phyloP scores from a whole-genome alignment of 2,329 filamentous ascomycete genomes.

The Coccinonectria pachysandricola region DNA sequence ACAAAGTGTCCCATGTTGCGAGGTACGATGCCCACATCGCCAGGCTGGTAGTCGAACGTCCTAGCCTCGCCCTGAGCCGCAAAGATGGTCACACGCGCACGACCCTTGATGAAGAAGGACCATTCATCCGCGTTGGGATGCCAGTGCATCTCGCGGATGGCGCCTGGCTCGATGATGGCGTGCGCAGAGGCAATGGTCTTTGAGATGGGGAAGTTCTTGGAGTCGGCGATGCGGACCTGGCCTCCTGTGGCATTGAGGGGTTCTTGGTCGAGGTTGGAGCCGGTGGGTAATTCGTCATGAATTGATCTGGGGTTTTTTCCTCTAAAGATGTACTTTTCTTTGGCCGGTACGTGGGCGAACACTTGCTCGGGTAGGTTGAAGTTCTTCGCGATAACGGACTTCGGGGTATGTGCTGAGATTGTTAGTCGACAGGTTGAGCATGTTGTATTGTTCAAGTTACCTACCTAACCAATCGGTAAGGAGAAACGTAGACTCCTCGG shows the following conservation, averaged over 20 bases:
- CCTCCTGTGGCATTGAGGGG: constrained; percentile 57
- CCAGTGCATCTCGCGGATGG: constrained; percentile 74
- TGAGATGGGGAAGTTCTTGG: constrained; percentile 64
- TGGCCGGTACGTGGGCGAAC: constrained; percentile 55
- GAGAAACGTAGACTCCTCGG: constrained; percentile 58
- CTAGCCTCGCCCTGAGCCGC: constrained; percentile 56
- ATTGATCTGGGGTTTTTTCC: constrained; percentile 55
- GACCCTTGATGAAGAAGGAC: constrained; percentile 67
- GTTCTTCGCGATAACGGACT: constrained; percentile 63
- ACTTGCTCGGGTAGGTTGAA: constrained; percentile 63
- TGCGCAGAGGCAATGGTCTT: constrained; percentile 64
- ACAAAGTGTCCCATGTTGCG: constrained; percentile 73
- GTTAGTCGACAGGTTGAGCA: constrained; percentile 9
- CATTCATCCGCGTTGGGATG: constrained; percentile 71
- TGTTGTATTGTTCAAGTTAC: too few relatives aligned
- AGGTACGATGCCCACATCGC: constrained; percentile 69
- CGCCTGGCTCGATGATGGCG: constrained; percentile 59
- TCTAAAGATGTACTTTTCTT: constrained; percentile 70
- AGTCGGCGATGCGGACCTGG: constrained; percentile 63
- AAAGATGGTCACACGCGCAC: constrained; percentile 65
- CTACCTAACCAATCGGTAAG: constrained; percentile 61
- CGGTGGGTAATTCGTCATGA: constrained; percentile 51
- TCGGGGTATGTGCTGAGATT: constrained; percentile 54
- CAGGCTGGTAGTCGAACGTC: constrained; percentile 66
- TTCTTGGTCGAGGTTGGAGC: constrained; percentile 53